Conservation (phyloP, 1,284 basidiomycete species). For the Bothia castanella region DNA sequence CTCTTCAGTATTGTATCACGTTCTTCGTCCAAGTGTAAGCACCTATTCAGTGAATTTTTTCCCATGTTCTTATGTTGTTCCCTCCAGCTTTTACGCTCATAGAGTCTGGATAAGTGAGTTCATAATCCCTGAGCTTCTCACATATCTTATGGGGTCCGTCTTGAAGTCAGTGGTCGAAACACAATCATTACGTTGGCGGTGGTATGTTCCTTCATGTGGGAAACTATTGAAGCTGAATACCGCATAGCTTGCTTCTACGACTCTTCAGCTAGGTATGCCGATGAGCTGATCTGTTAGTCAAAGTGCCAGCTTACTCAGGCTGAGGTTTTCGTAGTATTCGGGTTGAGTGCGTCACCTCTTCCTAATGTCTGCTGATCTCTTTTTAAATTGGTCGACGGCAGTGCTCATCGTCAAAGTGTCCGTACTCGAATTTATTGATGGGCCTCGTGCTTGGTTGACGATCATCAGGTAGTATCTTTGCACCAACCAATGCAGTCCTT, state of each 20-base stretch:
- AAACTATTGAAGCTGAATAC: neutral
- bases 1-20: constrained; percentile 4
- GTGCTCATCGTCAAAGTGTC: neutral
- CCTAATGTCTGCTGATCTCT: neutral
- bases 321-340: constrained; percentile 3
- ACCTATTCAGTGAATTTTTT: neutral
- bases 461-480: neutral
- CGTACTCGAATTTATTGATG: neutral
- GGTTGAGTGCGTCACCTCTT: constrained; percentile 8
- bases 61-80: neutral
- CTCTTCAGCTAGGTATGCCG: constrained; percentile 8
- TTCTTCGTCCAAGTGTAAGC: constrained; percentile 15
- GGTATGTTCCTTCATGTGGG: constrained; percentile 8
- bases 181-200: constrained; percentile 13
- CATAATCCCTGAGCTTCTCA: neutral
- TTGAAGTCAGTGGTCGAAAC: constrained; percentile 17
- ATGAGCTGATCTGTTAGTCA: neutral
- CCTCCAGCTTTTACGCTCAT: constrained; percentile 14
- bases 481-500: neutral
- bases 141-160: neutral
- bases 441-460: neutral
- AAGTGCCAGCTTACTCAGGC: neutral
- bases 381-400: neutral
- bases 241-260: constrained; percentile 3
- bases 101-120: constrained; percentile 24